phyloP scores from a whole-genome alignment of 1,139 yeast genomes.

The Yamadazyma mexicana region DNA sequence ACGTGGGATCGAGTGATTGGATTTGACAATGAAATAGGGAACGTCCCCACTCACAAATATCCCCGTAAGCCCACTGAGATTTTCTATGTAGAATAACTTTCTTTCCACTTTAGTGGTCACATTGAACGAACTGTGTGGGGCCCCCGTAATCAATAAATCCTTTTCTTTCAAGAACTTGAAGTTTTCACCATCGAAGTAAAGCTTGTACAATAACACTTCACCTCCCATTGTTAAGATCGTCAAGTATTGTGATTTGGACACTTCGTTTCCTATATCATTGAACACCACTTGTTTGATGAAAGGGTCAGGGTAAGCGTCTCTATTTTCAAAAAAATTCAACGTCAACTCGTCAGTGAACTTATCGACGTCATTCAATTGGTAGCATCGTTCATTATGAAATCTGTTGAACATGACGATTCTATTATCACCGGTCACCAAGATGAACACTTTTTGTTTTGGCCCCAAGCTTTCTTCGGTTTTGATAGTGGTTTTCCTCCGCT shows the following conservation, averaged over 20 bases:
- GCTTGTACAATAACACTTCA: conserved; percentile 67
- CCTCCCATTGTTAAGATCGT: conserved; percentile 78
- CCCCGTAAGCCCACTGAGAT: conserved; percentile 58
- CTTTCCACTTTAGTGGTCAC: conserved; percentile 70
- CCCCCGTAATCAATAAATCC: conserved; percentile 59
- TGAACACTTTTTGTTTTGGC: conserved; percentile 52
- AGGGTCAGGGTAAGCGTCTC: conserved; percentile 69
- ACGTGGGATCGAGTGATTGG: conserved; percentile 63
- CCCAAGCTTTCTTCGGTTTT: conserved; percentile 19
- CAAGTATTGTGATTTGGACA: conserved; percentile 55
- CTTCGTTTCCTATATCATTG: conserved; percentile 63
- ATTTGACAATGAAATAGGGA: conserved; percentile 69
- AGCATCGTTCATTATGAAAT: conserved; percentile 65
- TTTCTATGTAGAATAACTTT: conserved; percentile 59
- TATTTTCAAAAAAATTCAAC: conserved; percentile 58
- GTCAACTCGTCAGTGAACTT: conserved; percentile 54
- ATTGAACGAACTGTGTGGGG: conserved; percentile 74
- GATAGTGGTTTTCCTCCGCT: conserved; percentile 26
- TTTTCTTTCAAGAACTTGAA: conserved; percentile 50
- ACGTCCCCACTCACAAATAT: conserved; percentile 75
- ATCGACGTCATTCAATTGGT: conserved; percentile 61
- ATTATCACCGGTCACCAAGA: conserved; percentile 76
- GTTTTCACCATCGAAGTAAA: conserved; percentile 52
- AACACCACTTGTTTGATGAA: conserved; percentile 70
- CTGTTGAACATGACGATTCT: conserved; percentile 64